Evolutionary conservation across 1,284 basidiomycete species (phyloP).

Genomic region (Pulveroboletus sp.): DNA sequence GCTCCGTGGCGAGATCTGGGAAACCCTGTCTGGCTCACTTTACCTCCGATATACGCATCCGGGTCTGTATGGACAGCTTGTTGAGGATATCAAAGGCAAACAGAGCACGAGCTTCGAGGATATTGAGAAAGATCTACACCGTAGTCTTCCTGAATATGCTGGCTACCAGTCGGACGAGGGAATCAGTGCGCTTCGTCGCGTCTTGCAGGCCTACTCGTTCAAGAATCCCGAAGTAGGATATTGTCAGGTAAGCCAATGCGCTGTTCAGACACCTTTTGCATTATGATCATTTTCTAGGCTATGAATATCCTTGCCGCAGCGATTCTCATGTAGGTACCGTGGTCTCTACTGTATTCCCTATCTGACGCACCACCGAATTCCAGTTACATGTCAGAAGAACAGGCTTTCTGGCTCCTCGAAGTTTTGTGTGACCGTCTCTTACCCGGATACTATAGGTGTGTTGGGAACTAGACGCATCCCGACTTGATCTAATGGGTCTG

Average conservation of each 20-base stretch:
- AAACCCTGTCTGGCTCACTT: constrained; percentile 92
- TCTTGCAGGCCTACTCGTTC: constrained; percentile 96
- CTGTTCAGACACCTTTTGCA: constrained; percentile 12
- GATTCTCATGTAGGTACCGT: constrained; percentile 73
- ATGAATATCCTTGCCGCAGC: constrained; percentile 95
- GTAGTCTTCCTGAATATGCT: constrained; percentile 92
- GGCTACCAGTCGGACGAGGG: constrained; percentile 91
- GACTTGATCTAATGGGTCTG: constrained; percentile 4
- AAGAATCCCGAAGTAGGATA: constrained; percentile 94
- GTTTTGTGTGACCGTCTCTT: constrained; percentile 93
- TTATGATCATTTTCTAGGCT: constrained; percentile 53
- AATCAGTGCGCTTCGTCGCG: constrained; percentile 81
- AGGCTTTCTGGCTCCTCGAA: constrained; percentile 97
- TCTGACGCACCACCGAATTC: constrained; percentile 18
- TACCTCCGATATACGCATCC: constrained; percentile 89
- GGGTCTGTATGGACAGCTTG: constrained; percentile 79
- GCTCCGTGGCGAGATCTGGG: constrained; percentile 97
- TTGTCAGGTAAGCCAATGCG: constrained; percentile 59
- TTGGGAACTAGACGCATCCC: constrained; percentile 12
- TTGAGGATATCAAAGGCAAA: constrained; percentile 80
- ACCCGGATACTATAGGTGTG: constrained; percentile 95
- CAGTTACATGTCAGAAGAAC: constrained; percentile 99
- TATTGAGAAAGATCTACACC: constrained; percentile 98
- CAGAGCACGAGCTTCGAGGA: constrained; percentile 93
- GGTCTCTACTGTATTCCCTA: not conserved